Percentiles rank a stretch among this genome's conserved stretches.
Conservation (phyloP, 2,329 filamentous ascomycete genomes). For the Aplosporella prunicola region DNA sequence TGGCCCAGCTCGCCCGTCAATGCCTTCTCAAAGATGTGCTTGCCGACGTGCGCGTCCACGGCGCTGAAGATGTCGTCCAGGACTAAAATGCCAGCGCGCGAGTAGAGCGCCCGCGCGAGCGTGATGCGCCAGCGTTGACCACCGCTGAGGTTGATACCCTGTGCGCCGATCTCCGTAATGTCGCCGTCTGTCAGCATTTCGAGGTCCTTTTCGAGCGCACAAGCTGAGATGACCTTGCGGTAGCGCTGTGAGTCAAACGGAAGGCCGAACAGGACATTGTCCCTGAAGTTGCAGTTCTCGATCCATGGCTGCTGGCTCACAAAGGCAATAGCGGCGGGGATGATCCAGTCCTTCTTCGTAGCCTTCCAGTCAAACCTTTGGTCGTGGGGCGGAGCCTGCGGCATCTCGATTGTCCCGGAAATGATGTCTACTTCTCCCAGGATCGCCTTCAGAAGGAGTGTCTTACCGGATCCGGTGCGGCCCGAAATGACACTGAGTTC, state of each 20-base stretch:
- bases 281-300: conserved; percentile 67
- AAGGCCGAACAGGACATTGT: conserved; percentile 71
- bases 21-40: conserved; percentile 69
- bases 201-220: conserved; percentile 66
- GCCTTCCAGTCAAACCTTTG: conserved; percentile 56
- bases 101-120: conserved; percentile 48
- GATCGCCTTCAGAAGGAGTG: conserved; percentile 61
- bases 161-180: conserved; percentile 70
- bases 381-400: conserved; percentile 18
- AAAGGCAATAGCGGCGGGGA: conserved; percentile 60
- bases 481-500: conserved; percentile 68
- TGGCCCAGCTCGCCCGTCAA: conserved; percentile 60
- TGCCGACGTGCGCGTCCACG: conserved; percentile 55
- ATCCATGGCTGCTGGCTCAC: conserved; percentile 61
- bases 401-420: conserved; percentile 48
- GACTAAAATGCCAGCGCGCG: conserved; percentile 64
- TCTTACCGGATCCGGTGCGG: conserved; percentile 71
- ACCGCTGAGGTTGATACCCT: conserved; percentile 75
- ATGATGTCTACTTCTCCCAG: conserved; percentile 67
- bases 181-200: conserved; percentile 69
- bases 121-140: conserved; percentile 46
- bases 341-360: conserved; percentile 53
- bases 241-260: conserved; percentile 63
- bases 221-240: conserved; percentile 58
- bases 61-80: conserved; percentile 74